Percentiles rank a stretch among this genome's conserved stretches.
These are phyloP conservation scores for Marasmius fiardii DNA, from an alignment of 1,284 basidiomycete species.

Conservation along the genomic window DNA sequence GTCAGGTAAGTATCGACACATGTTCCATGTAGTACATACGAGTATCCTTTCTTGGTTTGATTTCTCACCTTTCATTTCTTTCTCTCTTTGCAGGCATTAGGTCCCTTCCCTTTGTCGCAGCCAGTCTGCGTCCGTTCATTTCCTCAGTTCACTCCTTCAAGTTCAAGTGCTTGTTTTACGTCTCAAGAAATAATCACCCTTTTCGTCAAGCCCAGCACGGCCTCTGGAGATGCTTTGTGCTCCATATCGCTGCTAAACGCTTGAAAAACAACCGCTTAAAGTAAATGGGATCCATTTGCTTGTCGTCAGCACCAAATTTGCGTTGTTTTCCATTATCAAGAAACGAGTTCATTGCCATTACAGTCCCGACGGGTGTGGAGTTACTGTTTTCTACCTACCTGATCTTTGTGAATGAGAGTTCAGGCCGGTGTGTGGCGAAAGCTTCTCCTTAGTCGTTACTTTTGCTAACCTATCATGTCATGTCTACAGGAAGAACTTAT, in stretches of 20 bases:
- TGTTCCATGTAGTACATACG: background rate
- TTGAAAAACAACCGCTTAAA: background rate
- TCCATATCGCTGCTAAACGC: background rate
- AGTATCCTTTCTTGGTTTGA: background rate
- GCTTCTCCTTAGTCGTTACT: constrained; percentile 5
- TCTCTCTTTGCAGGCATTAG: background rate
- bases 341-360: constrained; percentile 43
- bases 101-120: background rate
- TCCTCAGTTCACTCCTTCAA: background rate
- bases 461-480: constrained; percentile 4
- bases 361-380: constrained; percentile 64
- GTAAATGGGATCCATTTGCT: constrained; percentile 49
- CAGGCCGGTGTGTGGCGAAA: constrained; percentile 44
- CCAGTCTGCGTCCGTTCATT: constrained; percentile 5
- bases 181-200: background rate
- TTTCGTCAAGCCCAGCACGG: background rate
- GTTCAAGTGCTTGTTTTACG: background rate
- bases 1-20: background rate
- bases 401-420: constrained; percentile 46
- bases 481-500: constrained; percentile 53
- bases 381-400: constrained; percentile 54
- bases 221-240: constrained; percentile 1
- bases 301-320: constrained; percentile 66
- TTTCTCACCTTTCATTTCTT: background rate
- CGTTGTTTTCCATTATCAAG: constrained; percentile 59